Evolutionary conservation across 805 yeast genomes (phyloP).

Genomic region (Tetrapisispora namnaoensis): DNA sequence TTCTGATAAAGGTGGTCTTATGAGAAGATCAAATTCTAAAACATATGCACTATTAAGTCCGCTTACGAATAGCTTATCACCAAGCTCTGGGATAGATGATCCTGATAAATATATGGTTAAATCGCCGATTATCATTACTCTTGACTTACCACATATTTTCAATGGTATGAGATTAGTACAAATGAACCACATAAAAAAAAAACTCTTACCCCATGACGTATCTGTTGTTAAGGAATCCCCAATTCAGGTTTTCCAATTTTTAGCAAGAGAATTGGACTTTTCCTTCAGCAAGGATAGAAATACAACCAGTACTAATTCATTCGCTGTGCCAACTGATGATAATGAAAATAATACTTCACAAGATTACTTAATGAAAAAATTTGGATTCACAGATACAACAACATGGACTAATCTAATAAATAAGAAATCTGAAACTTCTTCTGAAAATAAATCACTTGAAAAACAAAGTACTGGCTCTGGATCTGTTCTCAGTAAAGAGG

Average conservation of each 20-base stretch:
- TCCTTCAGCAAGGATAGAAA: slow-evolving; percentile 18
- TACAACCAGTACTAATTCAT: slow-evolving; percentile 7
- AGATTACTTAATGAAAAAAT: slow-evolving; percentile 21
- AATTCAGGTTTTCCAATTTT: slow-evolving; percentile 25
- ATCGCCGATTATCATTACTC: slow-evolving; percentile 20
- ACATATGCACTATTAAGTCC: background rate
- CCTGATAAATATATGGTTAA: slow-evolving; percentile 4
- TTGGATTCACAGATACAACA: slow-evolving; percentile 25
- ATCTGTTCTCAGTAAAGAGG: background rate
- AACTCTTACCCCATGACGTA: slow-evolving; percentile 6
- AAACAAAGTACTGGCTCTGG: background rate
- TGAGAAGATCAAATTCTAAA: slow-evolving; percentile 6
- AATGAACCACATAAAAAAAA: slow-evolving; percentile 7
- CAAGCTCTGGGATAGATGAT: slow-evolving; percentile 6
- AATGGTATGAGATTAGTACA: slow-evolving; percentile 21
- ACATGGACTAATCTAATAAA: slow-evolving; percentile 26
- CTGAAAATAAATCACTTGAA: slow-evolving; percentile 1
- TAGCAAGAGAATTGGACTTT: slow-evolving; percentile 27
- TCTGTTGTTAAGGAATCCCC: slow-evolving; percentile 23
- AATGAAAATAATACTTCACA: slow-evolving; percentile 14
- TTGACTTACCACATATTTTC: slow-evolving; percentile 25
- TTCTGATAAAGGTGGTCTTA: slow-evolving; percentile 8
- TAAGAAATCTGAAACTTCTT: slow-evolving; percentile 6
- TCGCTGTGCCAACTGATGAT: slow-evolving; percentile 3
- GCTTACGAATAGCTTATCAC: slow-evolving; percentile 3